A percentile compares a stretch with the other conserved stretches of the same genome.
Evolutionary conservation across 306 rosid genomes (phyloP).

Genomic region (Citrullus amarus): DNA sequence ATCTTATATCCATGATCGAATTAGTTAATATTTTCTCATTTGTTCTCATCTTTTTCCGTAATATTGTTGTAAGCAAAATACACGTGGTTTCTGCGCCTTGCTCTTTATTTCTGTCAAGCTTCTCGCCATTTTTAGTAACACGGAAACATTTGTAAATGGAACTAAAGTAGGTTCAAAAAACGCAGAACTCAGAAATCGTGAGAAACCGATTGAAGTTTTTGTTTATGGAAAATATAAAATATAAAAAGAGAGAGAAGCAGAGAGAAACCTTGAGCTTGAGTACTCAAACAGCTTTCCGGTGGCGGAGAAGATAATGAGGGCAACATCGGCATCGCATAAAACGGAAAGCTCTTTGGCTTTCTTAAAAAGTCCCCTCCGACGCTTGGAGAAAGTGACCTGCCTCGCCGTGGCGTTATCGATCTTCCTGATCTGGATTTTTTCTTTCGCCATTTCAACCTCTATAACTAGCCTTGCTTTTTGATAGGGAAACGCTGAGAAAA

Average conservation of each 20-base stretch:
- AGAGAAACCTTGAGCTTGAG: conserved; percentile 57
- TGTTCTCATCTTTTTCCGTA: background rate
- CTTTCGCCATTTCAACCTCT: conserved; percentile 58
- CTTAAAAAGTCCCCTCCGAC: conserved; percentile 77
- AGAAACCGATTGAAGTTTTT: background rate
- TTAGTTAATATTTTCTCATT: background rate
- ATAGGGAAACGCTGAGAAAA: background rate
- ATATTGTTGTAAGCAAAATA: background rate
- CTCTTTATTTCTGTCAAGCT: background rate
- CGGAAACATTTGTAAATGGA: background rate
- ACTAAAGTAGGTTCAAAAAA: background rate
- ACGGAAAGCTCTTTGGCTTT: conserved; percentile 93
- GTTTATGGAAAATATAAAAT: background rate
- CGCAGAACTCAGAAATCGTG: background rate
- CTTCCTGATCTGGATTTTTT: conserved; percentile 94
- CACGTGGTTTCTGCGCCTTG: background rate
- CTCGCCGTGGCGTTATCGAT: conserved; percentile 86
- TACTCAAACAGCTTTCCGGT: conserved; percentile 83
- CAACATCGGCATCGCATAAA: conserved; percentile 91
- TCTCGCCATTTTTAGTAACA: background rate
- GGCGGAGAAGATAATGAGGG: conserved; percentile 64
- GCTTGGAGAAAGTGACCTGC: conserved; percentile 88
- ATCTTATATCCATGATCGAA: background rate
- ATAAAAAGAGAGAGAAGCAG: background rate
- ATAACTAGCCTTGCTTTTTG: background rate